phyloP scores from a whole-genome alignment of 148 eudicot species.

The Nepenthes gracilis region DNA sequence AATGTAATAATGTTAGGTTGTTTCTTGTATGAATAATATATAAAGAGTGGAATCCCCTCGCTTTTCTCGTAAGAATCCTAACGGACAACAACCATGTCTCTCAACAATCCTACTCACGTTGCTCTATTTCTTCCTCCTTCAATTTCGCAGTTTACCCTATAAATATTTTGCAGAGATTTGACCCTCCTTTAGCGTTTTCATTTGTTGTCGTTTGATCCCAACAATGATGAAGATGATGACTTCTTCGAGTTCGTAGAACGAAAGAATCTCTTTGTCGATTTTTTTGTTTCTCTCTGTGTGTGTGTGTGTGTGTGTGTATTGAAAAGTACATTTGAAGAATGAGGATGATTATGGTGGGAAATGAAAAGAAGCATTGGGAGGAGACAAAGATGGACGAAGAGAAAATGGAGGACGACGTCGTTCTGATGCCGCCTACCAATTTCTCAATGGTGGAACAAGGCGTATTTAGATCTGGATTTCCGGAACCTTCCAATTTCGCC shows the following conservation, averaged over 20 bases:
- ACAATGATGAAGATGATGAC: too few relatives aligned
- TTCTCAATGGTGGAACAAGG: constrained; percentile 72
- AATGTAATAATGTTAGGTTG: too few relatives aligned
- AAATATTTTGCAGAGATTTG: background rate
- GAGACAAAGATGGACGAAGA: background rate
- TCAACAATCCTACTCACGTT: constrained; percentile 16
- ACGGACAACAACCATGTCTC: constrained; percentile 14
- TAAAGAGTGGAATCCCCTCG: background rate
- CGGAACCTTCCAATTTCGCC: constrained; percentile 39
- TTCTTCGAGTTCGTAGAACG: background rate
- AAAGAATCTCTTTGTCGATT: background rate
- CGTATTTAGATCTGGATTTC: constrained; percentile 71
- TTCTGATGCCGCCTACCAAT: constrained; percentile 45
- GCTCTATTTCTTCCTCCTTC: background rate
- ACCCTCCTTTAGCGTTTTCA: background rate
- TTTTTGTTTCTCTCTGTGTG: too few relatives aligned
- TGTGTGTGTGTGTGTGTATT: too few relatives aligned
- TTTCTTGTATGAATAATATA: background rate
- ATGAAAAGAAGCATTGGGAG: background rate
- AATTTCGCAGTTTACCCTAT: constrained; percentile 3
- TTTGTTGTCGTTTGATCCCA: background rate
- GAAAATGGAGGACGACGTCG: constrained; percentile 13
- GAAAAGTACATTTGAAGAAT: background rate
- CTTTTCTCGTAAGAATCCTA: constrained; percentile 10
- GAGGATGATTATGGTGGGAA: background rate